Base-by-base conservation (phyloP, 164 flowering plant species). In the Nymphaea colorata region DNA sequence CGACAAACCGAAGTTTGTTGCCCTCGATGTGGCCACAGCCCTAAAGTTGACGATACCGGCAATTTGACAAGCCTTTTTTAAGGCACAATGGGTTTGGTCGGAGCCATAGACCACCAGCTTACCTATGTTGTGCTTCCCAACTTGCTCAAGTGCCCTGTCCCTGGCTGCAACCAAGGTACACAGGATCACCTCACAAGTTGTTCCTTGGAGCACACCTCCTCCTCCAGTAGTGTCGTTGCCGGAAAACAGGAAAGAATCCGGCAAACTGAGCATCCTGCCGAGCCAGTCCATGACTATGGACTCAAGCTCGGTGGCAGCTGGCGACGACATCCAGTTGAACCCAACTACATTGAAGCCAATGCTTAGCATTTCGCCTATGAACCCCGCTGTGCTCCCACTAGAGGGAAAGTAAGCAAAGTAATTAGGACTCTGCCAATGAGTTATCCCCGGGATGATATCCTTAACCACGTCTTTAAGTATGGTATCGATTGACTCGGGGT, bases 371-470 rank as follows among this genome's bases (percentile, higher is more conserved):
- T 89, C 93, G 0, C 93, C 96, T 1, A 85, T 75, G 44, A 86
- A 80, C 0, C 83, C 88, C 0, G 90, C 92, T 4, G 70, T 73
- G 68, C 86, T 83, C 0, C 75, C 81, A 43, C 80, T 80, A 2
- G 84, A 73, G 6, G 84, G 88, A 68, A 80, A 87, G 76, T 82
- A 85, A 5, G 87, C 92, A 59, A 76, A 89, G 69, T 73, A 81
- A 62, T 81, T 81, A 0, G 90, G 95, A 68, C 90, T 88, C 63
- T 80, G 85, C 94, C 94, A 86, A 51, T 85, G 91, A 0, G 89
- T 86, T 2, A 88, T n/a, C 0, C 91, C 94, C 1, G 94, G 93
- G 6, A 88, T 62, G 3, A 88, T 84, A 12, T 83, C 66, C 0
- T 64, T 71, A 25, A 76, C 73, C 7, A 86, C 78, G 53, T 86